Evolutionary conservation across 2,329 filamentous ascomycete species (phyloP).

Genomic region (Colletotrichum tabaci): DNA sequence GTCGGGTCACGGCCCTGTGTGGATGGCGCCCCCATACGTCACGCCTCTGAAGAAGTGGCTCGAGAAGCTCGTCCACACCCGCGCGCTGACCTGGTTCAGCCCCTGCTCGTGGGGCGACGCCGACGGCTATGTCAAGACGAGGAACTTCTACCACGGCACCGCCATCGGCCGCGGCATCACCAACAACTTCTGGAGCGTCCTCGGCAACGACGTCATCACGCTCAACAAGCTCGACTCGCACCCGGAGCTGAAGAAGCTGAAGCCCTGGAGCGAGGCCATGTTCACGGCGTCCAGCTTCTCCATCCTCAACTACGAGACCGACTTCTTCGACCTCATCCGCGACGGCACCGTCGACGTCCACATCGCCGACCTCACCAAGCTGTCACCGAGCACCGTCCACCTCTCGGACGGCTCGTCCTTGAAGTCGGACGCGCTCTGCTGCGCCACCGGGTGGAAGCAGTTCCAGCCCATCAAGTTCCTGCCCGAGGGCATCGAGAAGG

Average conservation of each 20-base stretch:
- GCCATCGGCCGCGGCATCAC: constrained; percentile 69
- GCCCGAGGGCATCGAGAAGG: constrained; percentile 60
- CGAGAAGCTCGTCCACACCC: constrained; percentile 76
- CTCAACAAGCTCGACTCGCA: constrained; percentile 69
- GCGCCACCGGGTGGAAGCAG: constrained; percentile 73
- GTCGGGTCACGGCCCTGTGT: constrained; percentile 71
- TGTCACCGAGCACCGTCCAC: constrained; percentile 63
- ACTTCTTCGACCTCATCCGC: constrained; percentile 70
- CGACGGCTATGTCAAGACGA: constrained; percentile 70
- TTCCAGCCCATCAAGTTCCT: constrained; percentile 67
- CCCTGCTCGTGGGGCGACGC: constrained; percentile 80
- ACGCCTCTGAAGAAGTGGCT: constrained; percentile 78
- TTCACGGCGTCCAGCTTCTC: constrained; percentile 70
- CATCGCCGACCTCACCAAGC: constrained; percentile 64
- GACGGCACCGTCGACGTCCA: constrained; percentile 67
- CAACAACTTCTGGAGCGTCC: constrained; percentile 69
- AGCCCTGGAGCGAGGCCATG: constrained; percentile 65
- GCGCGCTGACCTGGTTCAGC: constrained; percentile 80
- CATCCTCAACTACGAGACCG: constrained; percentile 72
- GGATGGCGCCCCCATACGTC: constrained; percentile 72
- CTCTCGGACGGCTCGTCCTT: constrained; percentile 65
- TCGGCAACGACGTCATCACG: constrained; percentile 69
- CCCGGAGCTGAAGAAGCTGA: constrained; percentile 67
- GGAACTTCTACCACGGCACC: constrained; percentile 71
- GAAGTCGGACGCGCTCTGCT: constrained; percentile 66